Conservation (phyloP, 176 grass and related monocot genomes). For the Saccharum spontaneum region DNA sequence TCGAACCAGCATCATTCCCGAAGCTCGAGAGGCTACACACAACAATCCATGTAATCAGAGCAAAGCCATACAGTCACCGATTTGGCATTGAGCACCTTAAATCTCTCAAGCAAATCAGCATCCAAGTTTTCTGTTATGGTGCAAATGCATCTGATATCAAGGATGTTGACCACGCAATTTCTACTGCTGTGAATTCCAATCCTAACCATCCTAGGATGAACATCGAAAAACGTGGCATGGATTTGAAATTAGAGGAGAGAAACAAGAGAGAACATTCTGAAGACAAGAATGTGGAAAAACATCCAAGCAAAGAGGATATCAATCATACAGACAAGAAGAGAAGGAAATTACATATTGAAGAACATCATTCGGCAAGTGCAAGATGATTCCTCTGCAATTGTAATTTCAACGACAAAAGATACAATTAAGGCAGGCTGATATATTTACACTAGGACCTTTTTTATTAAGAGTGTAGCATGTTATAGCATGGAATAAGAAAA, state of each 20-base stretch:
- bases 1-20: conserved; percentile 15
- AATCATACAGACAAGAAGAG: conserved; percentile 3
- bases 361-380: neutral
- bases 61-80: conserved; percentile 2
- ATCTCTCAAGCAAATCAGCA: conserved; percentile 34
- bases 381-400: neutral
- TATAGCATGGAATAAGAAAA: neutral
- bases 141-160: conserved; percentile 14
- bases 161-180: conserved; percentile 24
- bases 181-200: conserved; percentile 9
- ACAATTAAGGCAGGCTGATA: neutral
- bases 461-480: neutral
- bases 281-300: neutral
- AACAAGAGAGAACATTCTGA: neutral
- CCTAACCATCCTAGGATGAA: conserved; percentile 28
- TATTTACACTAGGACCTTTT: neutral
- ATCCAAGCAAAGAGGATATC: neutral
- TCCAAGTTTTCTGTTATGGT: conserved; percentile 16
- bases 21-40: conserved; percentile 29
- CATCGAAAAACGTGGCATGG: conserved; percentile 23
- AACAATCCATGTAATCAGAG: conserved; percentile 21
- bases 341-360: neutral
- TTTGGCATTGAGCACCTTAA: conserved; percentile 31
- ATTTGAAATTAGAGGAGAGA: conserved; percentile 7
- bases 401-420: neutral